Conservation (phyloP, 2,329 filamentous ascomycete species). For the Fusarium torulosum region DNA sequence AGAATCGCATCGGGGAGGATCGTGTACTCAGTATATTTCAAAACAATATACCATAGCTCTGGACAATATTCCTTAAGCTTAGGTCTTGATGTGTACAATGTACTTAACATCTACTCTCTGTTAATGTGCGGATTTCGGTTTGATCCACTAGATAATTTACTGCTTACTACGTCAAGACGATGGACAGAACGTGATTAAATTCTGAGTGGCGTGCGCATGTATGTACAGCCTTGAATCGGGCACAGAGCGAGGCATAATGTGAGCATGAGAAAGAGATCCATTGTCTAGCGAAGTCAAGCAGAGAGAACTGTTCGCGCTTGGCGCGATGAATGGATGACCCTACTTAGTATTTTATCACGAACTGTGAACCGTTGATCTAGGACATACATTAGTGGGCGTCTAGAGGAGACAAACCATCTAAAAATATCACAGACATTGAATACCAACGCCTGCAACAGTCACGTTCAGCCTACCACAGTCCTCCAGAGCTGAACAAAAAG, state of each 20-base stretch:
- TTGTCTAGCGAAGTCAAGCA: background rate
- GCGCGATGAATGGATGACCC: slow-evolving; percentile 6
- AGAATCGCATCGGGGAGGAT: too few relatives aligned
- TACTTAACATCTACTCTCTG: too few relatives aligned
- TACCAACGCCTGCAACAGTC: slow-evolving; percentile 26
- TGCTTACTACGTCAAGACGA: too few relatives aligned
- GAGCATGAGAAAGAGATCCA: background rate
- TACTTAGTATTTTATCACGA: slow-evolving; percentile 1
- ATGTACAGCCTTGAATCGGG: background rate
- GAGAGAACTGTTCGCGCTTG: slow-evolving; percentile 1
- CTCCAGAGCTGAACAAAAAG: slow-evolving; percentile 15
- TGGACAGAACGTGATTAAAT: too few relatives aligned
- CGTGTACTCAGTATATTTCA: too few relatives aligned
- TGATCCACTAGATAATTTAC: too few relatives aligned
- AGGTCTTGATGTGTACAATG: too few relatives aligned
- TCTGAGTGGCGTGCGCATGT: too few relatives aligned
- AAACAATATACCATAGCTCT: too few relatives aligned
- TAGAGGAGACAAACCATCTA: slow-evolving; percentile 9
- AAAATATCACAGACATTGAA: slow-evolving; percentile 29
- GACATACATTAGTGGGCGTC: background rate
- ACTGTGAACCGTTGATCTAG: background rate
- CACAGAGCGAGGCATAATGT: background rate
- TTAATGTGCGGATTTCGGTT: too few relatives aligned
- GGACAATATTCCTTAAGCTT: too few relatives aligned
- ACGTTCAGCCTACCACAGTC: slow-evolving; percentile 23